Evolutionary conservation across 805 yeast genomes (phyloP), one percentile per base, ranked within the genome.

Genomic region (Barnettozyma californica): DNA sequence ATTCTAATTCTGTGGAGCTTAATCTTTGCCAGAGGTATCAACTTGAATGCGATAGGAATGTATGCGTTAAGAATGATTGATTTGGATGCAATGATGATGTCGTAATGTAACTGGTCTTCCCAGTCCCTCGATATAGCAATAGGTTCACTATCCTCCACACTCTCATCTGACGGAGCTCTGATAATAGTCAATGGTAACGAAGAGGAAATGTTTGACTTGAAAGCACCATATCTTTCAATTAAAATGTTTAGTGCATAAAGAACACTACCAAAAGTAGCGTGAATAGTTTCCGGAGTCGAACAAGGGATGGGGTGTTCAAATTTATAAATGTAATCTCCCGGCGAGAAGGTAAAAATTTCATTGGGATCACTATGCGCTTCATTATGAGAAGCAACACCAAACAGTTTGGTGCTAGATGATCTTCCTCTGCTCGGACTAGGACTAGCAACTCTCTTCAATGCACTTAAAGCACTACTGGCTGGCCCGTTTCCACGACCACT

Each of bases 291-390:
- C 0, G 97, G 97, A 25, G 83, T 72, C 13, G 86, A 80, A 10
- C 91, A 78, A 6, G 87, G 92, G 25, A 94, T 73, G 6, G 95
- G 84, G 50, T 90, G 87, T 65, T 94, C 99, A 65, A 94, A 92
- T 50, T 88, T 85, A 70, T 92, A 94, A 41, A 89, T 76, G 61
- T 94, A 94, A 59, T 91, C 97, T 19, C 98, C 99, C 0, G 95
- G 89, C 20, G 76, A 71, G 56, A 92, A 91, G 4, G 69, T 65
- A 43, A 74, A 75, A 8, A 34, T 41, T 44, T 56, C 59, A 44
- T 47, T 44, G 16, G 36, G 8, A 10, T 44, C 41, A 9, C 6
- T 44, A 46, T 23, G 47, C 14, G 43, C 33, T n/a, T 29, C 36
- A 42, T 25, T 42, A 36, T 40, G 36, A 26, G 45, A 29, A 3